Evolutionary conservation across 1,284 basidiomycete species (phyloP), one percentile per base, ranked within the genome.

Genomic region (Pisolithus thermaeus): DNA sequence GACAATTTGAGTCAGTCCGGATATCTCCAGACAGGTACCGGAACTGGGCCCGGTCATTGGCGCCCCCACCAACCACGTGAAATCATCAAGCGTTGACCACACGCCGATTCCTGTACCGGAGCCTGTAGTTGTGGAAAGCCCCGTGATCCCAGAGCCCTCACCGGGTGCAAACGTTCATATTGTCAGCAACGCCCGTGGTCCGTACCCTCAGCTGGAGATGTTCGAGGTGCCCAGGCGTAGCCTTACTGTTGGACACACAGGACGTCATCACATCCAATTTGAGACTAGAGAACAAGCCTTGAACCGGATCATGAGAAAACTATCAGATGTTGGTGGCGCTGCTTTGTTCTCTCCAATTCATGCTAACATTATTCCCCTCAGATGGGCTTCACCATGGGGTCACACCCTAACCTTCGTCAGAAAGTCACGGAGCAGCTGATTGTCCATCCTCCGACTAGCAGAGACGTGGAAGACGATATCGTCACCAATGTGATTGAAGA

Each of bases 361-460:
- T 6, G 46, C 47, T 65, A 32, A 66, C 28, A 16, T 43, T 5
- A 22, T 39, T 39, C 4, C n/a, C 16, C 30, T 14, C 53, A 89
- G 84, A 88, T 89, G 85, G 86, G 87, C 12, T 86, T 89, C 60
- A 80, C 78, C 12, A 71, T 81, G 51, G 65, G 63, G 38, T 69
- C 72, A 23, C 76, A 81, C 62, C 80, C 84, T 20, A 71, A 70
- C 39, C 64, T 88, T 55, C 65, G 70, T 12, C 64, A 64, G 2
- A 79, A 79, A 63, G 75, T 88, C 52, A 75, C 70, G 61, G 68
- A 73, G 5, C 76, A 76, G 50, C 57, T 87, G 49, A 76, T 73
- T 23, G 59, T 54, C n/a, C 70, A 67, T 51, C 72, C 72, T 30
- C 54, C 65, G 14, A 54, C 73, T 14, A 69, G 67, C 28, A 78